Conservation (phyloP, 768 basidiomycete species). For the Leccinum imitatum region DNA sequence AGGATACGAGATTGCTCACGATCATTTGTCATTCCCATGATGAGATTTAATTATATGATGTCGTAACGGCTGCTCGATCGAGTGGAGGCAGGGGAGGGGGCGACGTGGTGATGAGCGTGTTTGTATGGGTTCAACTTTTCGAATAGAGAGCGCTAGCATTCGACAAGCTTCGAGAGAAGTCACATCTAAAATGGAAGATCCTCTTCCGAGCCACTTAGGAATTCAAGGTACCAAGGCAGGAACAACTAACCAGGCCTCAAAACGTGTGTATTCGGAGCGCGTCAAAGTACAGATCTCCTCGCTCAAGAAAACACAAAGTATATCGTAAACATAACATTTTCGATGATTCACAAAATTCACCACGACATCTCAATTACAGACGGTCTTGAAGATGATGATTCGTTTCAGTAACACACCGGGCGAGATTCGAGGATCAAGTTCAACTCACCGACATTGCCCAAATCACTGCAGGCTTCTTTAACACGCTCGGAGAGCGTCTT, state of each 20-base stretch:
- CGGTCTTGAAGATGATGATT: conserved; percentile 16
- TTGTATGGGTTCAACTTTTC: neutral
- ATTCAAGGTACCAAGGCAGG: neutral
- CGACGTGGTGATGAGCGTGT: neutral
- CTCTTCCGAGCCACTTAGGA: neutral
- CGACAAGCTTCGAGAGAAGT: neutral
- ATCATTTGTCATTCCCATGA: too few relatives aligned
- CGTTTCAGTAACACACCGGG: neutral
- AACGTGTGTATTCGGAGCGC: neutral
- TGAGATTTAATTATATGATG: too few relatives aligned
- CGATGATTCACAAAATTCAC: neutral
- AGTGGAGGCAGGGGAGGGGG: neutral
- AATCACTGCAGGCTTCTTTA: conserved; percentile 90
- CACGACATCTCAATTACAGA: conserved; percentile 17
- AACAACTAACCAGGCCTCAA: neutral
- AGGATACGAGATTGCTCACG: too few relatives aligned
- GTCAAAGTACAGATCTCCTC: conserved; percentile 2
- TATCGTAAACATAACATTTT: conserved; percentile 23
- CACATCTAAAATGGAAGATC: conserved; percentile 7
- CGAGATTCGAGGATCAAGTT: neutral
- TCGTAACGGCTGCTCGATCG: neutral
- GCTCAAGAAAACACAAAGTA: conserved; percentile 5
- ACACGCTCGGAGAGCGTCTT: conserved; percentile 87
- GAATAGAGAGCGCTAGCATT: neutral
- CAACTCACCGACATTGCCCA: conserved; percentile 64